phyloP scores from a whole-genome alignment of 176 grass and related monocot species.

The Eleusine coracana region DNA sequence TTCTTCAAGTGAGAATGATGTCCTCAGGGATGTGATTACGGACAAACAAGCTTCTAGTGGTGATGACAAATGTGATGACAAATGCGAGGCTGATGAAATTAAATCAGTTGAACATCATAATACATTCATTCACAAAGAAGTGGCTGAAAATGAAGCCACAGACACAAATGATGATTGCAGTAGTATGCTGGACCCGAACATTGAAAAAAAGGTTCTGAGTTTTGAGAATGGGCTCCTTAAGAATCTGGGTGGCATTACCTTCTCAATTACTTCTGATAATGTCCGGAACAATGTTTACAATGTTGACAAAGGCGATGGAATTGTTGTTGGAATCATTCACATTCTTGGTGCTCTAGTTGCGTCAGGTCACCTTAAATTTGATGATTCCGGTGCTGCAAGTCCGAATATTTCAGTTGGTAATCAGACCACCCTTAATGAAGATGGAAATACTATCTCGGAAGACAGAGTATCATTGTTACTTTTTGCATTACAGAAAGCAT shows the following conservation, averaged over 20 bases:
- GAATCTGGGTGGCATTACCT: constrained; percentile 78
- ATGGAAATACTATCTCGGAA: constrained; percentile 77
- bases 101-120: constrained; percentile 50
- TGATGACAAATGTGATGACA: constrained; percentile 42
- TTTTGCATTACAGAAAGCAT: constrained; percentile 96
- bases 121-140: constrained; percentile 44
- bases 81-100: constrained; percentile 44
- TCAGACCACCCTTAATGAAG: constrained; percentile 59
- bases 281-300: constrained; percentile 90
- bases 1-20: constrained; percentile 41
- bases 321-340: constrained; percentile 89
- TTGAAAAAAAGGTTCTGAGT: constrained; percentile 52
- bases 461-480: constrained; percentile 80
- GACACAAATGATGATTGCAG: constrained; percentile 31
- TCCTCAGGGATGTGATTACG: constrained; percentile 28
- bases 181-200: constrained; percentile 42
- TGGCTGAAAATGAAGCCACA: constrained; percentile 39
- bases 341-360: constrained; percentile 87
- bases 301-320: constrained; percentile 91
- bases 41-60: constrained; percentile 37
- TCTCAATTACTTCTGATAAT: constrained; percentile 91
- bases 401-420: constrained; percentile 49
- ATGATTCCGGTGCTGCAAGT: constrained; percentile 47
- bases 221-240: constrained; percentile 73
- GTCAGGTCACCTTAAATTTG: constrained; percentile 84